These are phyloP conservation scores for Thermomucor indicae-seudaticae DNA, from an alignment of 371 early-diverging fungal species.

Conservation along the genomic window DNA sequence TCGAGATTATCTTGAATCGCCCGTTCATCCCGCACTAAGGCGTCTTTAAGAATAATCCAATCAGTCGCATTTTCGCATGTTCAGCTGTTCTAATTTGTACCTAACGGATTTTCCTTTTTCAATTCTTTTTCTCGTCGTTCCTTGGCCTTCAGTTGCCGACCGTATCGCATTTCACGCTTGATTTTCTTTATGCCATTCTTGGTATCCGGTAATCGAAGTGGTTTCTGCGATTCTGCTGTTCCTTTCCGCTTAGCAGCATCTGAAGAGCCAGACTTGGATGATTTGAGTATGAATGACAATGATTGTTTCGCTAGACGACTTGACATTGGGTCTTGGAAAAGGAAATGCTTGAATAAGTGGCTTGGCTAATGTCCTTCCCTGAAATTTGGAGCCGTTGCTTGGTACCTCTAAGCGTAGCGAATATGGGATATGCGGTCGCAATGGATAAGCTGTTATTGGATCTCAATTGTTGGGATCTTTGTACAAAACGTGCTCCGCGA, in stretches of 20 bases:
- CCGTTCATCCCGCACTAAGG: conserved; percentile 21
- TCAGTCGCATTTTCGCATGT: not conserved
- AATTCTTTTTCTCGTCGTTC: conserved; percentile 27
- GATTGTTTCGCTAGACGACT: conserved; percentile 32
- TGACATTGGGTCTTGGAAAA: no score
- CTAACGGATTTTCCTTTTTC: conserved; percentile 41
- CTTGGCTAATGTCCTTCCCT: no score
- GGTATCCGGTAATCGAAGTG: conserved; percentile 38
- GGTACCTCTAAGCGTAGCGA: no score
- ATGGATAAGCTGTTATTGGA: no score
- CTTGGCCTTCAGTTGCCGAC: conserved; percentile 39
- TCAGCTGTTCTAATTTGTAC: not conserved
- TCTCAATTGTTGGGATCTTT: no score
- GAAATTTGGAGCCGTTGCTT: no score
- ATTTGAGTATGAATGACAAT: conserved; percentile 20
- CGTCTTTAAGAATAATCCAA: conserved; percentile 10
- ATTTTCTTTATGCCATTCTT: conserved; percentile 58
- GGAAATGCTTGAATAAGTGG: no score
- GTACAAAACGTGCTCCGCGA: no score
- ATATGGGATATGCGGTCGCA: no score
- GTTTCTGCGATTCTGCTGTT: not conserved
- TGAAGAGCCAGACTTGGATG: not conserved
- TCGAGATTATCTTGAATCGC: conserved; percentile 27
- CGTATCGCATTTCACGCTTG: conserved; percentile 56
- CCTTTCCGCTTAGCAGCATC: conserved; percentile 10